Percentiles rank a stretch among this genome's conserved stretches.
Evolutionary conservation across 805 yeast genomes (phyloP).

Genomic region (Saccharomycopsis olivae): DNA sequence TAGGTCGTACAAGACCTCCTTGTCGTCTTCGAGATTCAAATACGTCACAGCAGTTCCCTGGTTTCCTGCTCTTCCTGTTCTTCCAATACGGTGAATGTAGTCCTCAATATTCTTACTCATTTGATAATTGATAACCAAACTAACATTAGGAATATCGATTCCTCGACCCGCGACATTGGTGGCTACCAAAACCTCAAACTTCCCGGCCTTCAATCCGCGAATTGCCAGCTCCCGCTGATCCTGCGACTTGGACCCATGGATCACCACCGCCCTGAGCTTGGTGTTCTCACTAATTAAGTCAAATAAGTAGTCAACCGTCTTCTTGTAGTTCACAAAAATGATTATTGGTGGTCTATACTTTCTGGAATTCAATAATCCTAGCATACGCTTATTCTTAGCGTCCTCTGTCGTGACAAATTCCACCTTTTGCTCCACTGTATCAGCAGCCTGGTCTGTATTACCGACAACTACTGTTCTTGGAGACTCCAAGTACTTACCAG

Average conservation of each 20-base stretch:
- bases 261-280: slow-evolving; percentile 42
- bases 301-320: slow-evolving; percentile 58
- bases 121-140: slow-evolving; percentile 78
- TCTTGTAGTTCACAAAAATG: slow-evolving; percentile 70
- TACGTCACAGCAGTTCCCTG: slow-evolving; percentile 70
- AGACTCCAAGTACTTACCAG: slow-evolving; percentile 45
- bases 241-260: slow-evolving; percentile 86
- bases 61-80: slow-evolving; percentile 94
- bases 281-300: slow-evolving; percentile 34
- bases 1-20: slow-evolving; percentile 36
- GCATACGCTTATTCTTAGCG: slow-evolving; percentile 34
- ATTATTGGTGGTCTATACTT: slow-evolving; percentile 50
- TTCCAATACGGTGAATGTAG: slow-evolving; percentile 86
- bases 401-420: slow-evolving; percentile 38
- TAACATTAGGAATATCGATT: slow-evolving; percentile 79
- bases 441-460: slow-evolving; percentile 51
- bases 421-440: slow-evolving; percentile 60
- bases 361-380: slow-evolving; percentile 26
- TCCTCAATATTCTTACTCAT: slow-evolving; percentile 72
- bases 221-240: slow-evolving; percentile 77
- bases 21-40: slow-evolving; percentile 45
- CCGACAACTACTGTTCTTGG: slow-evolving; percentile 67
- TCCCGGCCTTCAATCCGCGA: slow-evolving; percentile 42
- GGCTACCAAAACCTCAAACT: slow-evolving; percentile 62
- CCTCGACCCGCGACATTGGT: slow-evolving; percentile 97